phyloP scores from a whole-genome alignment of 2,329 filamentous ascomycete species.

The Teratosphaeria viscida region DNA sequence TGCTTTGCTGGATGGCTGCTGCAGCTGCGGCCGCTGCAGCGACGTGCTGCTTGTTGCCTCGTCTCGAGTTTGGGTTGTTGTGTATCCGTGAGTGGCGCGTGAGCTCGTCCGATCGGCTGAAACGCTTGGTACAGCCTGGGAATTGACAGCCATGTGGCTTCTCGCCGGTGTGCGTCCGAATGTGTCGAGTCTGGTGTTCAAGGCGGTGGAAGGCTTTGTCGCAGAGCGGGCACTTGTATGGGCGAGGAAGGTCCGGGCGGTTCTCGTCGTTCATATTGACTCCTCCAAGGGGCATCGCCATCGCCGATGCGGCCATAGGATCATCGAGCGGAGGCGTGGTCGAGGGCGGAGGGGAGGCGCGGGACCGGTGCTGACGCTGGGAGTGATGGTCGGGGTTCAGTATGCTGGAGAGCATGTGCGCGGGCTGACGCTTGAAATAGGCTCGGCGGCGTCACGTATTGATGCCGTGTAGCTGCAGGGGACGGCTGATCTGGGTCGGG shows the following conservation, averaged over 20 bases:
- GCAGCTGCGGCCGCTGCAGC: conserved; percentile 48
- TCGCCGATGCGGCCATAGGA: conserved; percentile 34
- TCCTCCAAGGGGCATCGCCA: conserved; percentile 39
- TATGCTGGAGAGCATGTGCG: conserved; percentile 22
- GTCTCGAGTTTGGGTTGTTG: conserved; percentile 94
- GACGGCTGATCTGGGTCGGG: not conserved
- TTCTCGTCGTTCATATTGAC: conserved; percentile 53
- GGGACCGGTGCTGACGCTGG: conserved; percentile 11
- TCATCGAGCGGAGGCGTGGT: conserved; percentile 3
- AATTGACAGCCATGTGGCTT: conserved; percentile 96
- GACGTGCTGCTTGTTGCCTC: conserved; percentile 73
- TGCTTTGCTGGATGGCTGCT: conserved; percentile 39
- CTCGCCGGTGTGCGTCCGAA: conserved; percentile 93
- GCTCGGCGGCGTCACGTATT: not conserved
- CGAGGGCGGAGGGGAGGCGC: conserved; percentile 3
- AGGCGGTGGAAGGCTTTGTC: conserved; percentile 97
- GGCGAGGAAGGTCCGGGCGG: conserved; percentile 76
- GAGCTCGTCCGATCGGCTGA: conserved; percentile 91
- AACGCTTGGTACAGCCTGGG: conserved; percentile 91
- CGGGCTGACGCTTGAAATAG: not conserved
- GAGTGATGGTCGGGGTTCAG: conserved; percentile 19
- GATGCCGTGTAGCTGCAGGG: not conserved
- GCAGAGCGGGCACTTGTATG: conserved; percentile 97
- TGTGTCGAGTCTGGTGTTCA: conserved; percentile 86
- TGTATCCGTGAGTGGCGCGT: conserved; percentile 96